A percentile compares a stretch with the other conserved stretches of the same genome.
phyloP scores from a whole-genome alignment of 2,329 filamentous ascomycete species.

The Penicillium olsonii region DNA sequence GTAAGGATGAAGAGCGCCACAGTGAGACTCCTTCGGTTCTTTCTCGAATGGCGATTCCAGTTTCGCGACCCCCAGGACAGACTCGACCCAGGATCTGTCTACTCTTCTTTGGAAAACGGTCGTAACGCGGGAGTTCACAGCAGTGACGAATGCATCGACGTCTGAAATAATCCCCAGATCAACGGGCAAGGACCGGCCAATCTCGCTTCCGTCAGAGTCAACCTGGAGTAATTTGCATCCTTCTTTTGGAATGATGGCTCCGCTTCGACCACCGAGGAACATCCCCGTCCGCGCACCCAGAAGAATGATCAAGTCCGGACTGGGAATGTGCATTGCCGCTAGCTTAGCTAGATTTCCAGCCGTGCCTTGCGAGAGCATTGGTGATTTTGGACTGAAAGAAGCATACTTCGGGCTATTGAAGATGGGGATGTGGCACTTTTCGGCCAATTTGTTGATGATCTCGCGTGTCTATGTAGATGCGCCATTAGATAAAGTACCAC shows the following conservation, averaged over 20 bases:
- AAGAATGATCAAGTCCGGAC: conserved; percentile 46
- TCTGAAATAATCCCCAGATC: conserved; percentile 48
- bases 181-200: conserved; percentile 44
- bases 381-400: conserved; percentile 26
- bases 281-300: conserved; percentile 47
- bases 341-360: conserved; percentile 39
- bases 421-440: conserved; percentile 40
- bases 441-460: conserved; percentile 35
- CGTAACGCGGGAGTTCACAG: conserved; percentile 24
- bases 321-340: conserved; percentile 23
- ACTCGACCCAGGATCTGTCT: conserved; percentile 9
- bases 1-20: conserved; percentile 46
- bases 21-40: conserved; percentile 18
- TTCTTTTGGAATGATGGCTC: conserved; percentile 40
- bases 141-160: conserved; percentile 33
- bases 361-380: conserved; percentile 38
- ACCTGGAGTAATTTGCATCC: conserved; percentile 45
- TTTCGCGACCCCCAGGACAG: conserved; percentile 14
- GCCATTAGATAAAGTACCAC: background rate
- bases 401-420: conserved; percentile 40
- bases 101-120: conserved; percentile 5
- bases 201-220: conserved; percentile 46
- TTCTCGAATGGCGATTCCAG: conserved; percentile 21
- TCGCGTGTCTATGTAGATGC: conserved; percentile 25
- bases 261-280: conserved; percentile 40